Base-by-base conservation (phyloP, 768 basidiomycete species). In the Lanmaoa pseudosensibilis region DNA sequence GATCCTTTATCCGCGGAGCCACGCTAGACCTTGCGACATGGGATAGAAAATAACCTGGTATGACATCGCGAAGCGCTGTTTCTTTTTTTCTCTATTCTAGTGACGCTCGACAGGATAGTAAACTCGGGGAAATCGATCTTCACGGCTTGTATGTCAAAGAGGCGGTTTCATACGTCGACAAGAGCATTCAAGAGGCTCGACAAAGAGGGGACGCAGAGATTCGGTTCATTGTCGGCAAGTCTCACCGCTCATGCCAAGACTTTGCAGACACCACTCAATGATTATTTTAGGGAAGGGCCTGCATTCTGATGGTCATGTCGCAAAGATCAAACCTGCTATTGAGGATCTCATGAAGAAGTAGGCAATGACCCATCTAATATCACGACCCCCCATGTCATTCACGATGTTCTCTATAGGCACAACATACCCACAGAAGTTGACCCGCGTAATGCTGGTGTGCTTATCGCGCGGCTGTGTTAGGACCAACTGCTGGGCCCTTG, bases 121-220 rank as follows among this genome's bases (percentile, higher is more conserved):
- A 81, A 55, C 80, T 80, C 0, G 90, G 87, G 2, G 90, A 94
- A 69, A 75, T 97, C 44, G 92, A 98, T 71, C 74, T 98, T 23
- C 95, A 98, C 66, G 95, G 93, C 2, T 75, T 98, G 4, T 96
- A 92, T 70, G 94, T 96, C 58, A 93, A 92, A 67, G 96, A 98
- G 73, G 92, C 94, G 21, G 84, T 96, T 46, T 76, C 80, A 41
- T 80, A 80, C 50, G 86, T 84, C 2, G 95, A 98, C 60, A 64
- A 70, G 23, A 86, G 88, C 13, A 81, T 97, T 27, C 74, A 83
- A 65, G 74, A 81, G 34, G 92, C 90, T 15, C 86, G 85, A 53
- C 72, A 68, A 32, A 73, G 79, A 33, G 90, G 89, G 3, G 80
- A 87, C 55, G 61, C 75, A 6, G 81, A 91, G 64, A 68, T 98